Base-by-base conservation (phyloP, 1,284 basidiomycete species). In the Leccinum subrobustum region DNA sequence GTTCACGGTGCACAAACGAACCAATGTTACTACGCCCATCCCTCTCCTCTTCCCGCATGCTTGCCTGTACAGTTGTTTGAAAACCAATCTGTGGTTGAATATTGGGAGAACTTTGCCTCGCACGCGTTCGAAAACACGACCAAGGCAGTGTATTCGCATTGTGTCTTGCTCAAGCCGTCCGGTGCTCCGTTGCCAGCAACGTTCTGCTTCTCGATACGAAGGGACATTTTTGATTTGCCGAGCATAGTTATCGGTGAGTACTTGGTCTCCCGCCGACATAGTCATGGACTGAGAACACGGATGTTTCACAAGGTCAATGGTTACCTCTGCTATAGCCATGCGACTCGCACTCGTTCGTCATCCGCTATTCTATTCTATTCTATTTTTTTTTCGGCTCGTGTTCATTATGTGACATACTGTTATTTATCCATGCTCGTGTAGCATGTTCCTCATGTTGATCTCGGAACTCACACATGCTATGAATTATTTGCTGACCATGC, bases 51-150 rank as follows among this genome's bases (percentile, higher is more conserved):
- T 4, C 14, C 52, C 25, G n/a, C 7, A 11, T 8, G 25, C 39
- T 3, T 20, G 29, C 11, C 52, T 51, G 33, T 51, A 50, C 69
- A 93, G 91, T 78, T 96, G 54, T 94, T 95, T 73, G 90, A 93
- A 76, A 93, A 93, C 76, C 89, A 92, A 73, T 93, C 91, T 53
- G 90, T 91, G 27, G 92, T 97, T 58, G 91, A 95, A 72, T 97
- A 96, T 76, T 97, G 92, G 89, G 95, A 97, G 76, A 93, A 92
- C 75, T 97, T 96, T 73, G 92, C 93, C 23, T 87, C 88, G 58
- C 93, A 96, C 75, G 95, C 95, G 5, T 98, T 98, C 68, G 95
- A 97, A 76, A 96, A 95, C 76, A 95, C 93, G 57, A 93, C 93
- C 37, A 92, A 94, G 76, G 92, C 92, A n/a, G 93, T 97, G 59